Conservation (phyloP, 805 yeast genomes). For the Brettanomyces anomalus region DNA sequence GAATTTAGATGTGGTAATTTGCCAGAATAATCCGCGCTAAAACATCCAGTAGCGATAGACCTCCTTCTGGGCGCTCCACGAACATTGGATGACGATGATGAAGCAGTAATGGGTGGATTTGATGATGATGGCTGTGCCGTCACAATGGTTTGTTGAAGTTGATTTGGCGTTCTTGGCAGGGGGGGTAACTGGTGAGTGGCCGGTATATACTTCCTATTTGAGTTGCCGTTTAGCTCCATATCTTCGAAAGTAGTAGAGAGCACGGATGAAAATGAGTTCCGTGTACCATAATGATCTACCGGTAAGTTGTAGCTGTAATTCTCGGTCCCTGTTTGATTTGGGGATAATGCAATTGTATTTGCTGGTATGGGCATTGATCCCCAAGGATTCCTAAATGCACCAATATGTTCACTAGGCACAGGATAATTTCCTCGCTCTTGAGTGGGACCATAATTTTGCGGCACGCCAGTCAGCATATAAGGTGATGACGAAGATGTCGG, state of each 20-base stretch:
- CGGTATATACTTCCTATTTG: background rate
- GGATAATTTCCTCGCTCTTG: no score
- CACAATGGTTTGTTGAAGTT: constrained; percentile 16
- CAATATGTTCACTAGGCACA: no score
- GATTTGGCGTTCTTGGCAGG: constrained; percentile 2
- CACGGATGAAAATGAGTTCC: constrained; percentile 11
- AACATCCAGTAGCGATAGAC: constrained; percentile 17
- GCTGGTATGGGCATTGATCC: no score
- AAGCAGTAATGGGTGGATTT: constrained; percentile 23
- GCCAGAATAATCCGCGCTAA: background rate
- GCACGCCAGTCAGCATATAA: no score
- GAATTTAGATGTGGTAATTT: background rate
- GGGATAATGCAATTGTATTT: no score
- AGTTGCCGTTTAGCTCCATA: background rate
- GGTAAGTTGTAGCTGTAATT: background rate
- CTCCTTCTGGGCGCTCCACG: constrained; percentile 19
- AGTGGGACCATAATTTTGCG: no score
- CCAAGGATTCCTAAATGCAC: no score
- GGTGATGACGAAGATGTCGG: no score
- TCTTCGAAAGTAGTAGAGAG: constrained; percentile 23
- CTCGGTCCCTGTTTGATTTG: no score
- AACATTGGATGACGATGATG: constrained; percentile 6
- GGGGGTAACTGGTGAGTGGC: background rate
- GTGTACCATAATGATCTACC: constrained; percentile 2
- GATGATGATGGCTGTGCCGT: constrained; percentile 25